Conservation (phyloP, 1,284 basidiomycete species). For the Coniophora puteana region DNA sequence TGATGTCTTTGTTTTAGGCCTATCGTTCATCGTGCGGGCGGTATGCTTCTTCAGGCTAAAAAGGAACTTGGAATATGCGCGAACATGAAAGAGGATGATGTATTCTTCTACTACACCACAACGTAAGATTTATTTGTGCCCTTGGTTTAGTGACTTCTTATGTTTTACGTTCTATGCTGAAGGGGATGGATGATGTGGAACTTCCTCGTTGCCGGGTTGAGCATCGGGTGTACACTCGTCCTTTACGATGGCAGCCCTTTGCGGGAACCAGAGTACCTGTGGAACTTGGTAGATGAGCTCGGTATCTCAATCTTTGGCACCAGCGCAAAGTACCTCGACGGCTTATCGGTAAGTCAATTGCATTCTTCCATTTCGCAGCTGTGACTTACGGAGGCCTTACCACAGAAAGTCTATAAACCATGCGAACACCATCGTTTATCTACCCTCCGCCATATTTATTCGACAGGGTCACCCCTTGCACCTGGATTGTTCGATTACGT, state of each 20-base stretch:
- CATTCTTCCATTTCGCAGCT: constrained; percentile 8
- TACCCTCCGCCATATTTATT: constrained; percentile 74
- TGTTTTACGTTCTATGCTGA: constrained; percentile 8
- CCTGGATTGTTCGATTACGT: constrained; percentile 78
- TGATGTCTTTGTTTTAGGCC: constrained; percentile 41
- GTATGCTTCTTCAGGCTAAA: constrained; percentile 81
- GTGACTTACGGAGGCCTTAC: constrained; percentile 1
- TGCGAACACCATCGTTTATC: constrained; percentile 59
- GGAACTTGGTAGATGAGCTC: constrained; percentile 69
- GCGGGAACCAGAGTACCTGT: constrained; percentile 66
- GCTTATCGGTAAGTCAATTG: constrained; percentile 55
- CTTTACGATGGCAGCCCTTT: constrained; percentile 86
- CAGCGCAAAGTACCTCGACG: constrained; percentile 79
- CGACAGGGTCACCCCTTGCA: constrained; percentile 81
- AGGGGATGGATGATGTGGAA: constrained; percentile 91
- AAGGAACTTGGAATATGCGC: constrained; percentile 82
- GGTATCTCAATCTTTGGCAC: constrained; percentile 84
- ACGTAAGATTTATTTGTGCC: constrained; percentile 51
- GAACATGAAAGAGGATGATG: constrained; percentile 65
- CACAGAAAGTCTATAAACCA: constrained; percentile 64
- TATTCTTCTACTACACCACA: constrained; percentile 88
- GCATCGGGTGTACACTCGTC: constrained; percentile 70
- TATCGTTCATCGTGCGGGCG: constrained; percentile 83
- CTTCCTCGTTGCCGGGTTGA: constrained; percentile 70
- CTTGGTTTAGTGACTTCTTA: constrained; percentile 7